A percentile compares a stretch with the other conserved stretches of the same genome.
phyloP scores from a whole-genome alignment of 164 flowering plant genomes.

The Saururus chinensis region DNA sequence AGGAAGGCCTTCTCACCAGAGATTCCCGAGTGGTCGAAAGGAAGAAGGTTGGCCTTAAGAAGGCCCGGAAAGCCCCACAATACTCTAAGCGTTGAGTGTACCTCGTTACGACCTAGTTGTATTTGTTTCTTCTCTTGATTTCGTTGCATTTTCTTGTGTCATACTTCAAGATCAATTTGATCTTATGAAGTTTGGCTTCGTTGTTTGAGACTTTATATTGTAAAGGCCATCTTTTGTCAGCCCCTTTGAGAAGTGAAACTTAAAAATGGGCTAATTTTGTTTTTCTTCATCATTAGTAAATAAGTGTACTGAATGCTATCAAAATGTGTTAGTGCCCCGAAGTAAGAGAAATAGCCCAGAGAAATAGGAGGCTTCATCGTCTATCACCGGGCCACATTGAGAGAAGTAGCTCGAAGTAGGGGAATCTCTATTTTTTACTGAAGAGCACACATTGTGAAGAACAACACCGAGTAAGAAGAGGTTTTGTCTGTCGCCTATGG shows the following conservation, averaged over 20 bases:
- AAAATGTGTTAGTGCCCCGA: too few species aligned
- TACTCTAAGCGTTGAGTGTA: slow-evolving; percentile 67
- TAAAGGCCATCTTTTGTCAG: not conserved
- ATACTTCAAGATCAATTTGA: too few species aligned
- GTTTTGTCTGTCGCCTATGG: too few species aligned
- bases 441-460: too few species aligned
- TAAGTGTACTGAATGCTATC: too few species aligned
- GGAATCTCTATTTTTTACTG: too few species aligned
- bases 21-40: slow-evolving; percentile 91
- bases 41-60: slow-evolving; percentile 89
- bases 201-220: not conserved
- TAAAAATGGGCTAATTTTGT: not conserved
- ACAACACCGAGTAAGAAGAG: too few species aligned
- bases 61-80: slow-evolving; percentile 93
- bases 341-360: too few species aligned
- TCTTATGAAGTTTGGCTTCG: not conserved
- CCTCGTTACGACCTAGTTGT: not conserved
- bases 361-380: too few species aligned
- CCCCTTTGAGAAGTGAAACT: not conserved
- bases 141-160: not conserved
- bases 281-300: too few species aligned
- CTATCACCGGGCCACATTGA: too few species aligned
- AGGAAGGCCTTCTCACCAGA: slow-evolving; percentile 84
- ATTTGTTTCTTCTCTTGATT: not conserved
- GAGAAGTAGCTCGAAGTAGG: too few species aligned